Evolutionary conservation across 306 rosid genomes (phyloP).

Genomic region (Lupinus albus): DNA sequence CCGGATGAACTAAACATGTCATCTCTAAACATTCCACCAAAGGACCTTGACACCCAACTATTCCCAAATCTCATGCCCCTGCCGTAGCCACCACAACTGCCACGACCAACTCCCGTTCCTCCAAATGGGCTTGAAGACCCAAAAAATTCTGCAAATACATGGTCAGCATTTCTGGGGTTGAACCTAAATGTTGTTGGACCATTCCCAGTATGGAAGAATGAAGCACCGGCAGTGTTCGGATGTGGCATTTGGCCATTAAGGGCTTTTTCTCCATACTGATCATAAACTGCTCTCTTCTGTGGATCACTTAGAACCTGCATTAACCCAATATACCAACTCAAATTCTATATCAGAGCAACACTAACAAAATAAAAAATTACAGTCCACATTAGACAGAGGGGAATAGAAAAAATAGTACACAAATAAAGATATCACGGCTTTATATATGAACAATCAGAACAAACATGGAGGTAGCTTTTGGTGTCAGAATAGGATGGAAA

Average conservation of each 20-base stretch:
- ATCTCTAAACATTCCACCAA: constrained; percentile 77
- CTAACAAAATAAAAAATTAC: not conserved
- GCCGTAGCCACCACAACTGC: constrained; percentile 42
- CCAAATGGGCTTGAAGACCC: constrained; percentile 76
- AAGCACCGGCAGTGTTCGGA: constrained; percentile 63
- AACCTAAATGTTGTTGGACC: constrained; percentile 73
- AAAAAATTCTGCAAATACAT: constrained; percentile 74
- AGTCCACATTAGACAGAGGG: too few relatives aligned
- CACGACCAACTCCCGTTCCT: constrained; percentile 71
- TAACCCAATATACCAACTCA: constrained; percentile 21
- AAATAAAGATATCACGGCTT: too few relatives aligned
- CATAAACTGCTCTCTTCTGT: constrained; percentile 82
- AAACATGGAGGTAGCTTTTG: too few relatives aligned
- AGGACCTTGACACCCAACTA: constrained; percentile 60
- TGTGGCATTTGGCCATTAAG: constrained; percentile 84
- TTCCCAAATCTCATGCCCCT: constrained; percentile 58
- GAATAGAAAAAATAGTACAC: too few relatives aligned
- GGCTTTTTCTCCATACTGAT: constrained; percentile 90
- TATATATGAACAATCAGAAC: too few relatives aligned
- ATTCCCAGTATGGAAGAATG: constrained; percentile 72
- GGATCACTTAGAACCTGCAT: constrained; percentile 85
- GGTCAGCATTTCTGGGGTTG: constrained; percentile 80
- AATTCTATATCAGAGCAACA: constrained; percentile 9
- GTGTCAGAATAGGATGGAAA: too few relatives aligned
- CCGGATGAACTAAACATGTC: constrained; percentile 62